Evolutionary conservation across 345 rosid species (phyloP).

Genomic region (Eucalyptus sideroxylon): DNA sequence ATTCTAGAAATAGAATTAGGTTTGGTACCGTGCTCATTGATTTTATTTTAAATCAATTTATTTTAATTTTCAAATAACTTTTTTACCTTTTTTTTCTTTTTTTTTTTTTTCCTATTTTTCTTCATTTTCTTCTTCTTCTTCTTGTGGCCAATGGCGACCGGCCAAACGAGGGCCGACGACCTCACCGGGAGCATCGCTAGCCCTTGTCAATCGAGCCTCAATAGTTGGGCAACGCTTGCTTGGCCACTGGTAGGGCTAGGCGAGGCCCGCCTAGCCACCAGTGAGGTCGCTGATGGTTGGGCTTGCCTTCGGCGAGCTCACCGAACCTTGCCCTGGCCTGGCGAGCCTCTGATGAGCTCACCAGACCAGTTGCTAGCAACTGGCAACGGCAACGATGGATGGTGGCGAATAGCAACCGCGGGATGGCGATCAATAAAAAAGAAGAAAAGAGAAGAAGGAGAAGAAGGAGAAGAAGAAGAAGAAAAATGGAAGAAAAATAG

Average conservation of each 20-base stretch:
- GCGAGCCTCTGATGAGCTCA: fast-evolving
- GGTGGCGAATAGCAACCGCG: fast-evolving
- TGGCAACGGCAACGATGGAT: fast-evolving
- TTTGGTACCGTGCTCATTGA: too few species aligned
- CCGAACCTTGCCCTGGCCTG: fast-evolving
- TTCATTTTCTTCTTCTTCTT: too few species aligned
- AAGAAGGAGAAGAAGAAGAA: too few species aligned
- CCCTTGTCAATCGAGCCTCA: fast-evolving
- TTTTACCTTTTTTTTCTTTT: too few species aligned
- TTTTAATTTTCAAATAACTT: too few species aligned
- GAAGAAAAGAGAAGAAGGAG: too few species aligned
- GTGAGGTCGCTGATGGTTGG: too few species aligned
- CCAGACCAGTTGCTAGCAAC: fast-evolving
- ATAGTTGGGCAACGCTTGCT: fast-evolving
- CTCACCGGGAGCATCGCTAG: fast-evolving
- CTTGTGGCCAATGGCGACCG: fast-evolving
- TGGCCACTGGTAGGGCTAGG: fast-evolving
- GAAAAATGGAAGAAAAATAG: too few species aligned
- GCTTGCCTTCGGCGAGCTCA: too few species aligned
- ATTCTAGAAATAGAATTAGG: fast-evolving
- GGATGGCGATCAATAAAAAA: too few species aligned
- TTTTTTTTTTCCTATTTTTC: fast-evolving
- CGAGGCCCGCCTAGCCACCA: fast-evolving
- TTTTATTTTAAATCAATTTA: fast-evolving
- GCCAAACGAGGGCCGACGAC: fast-evolving